Base-by-base conservation (phyloP, 768 basidiomycete genomes). In the Paxillus involutus region DNA sequence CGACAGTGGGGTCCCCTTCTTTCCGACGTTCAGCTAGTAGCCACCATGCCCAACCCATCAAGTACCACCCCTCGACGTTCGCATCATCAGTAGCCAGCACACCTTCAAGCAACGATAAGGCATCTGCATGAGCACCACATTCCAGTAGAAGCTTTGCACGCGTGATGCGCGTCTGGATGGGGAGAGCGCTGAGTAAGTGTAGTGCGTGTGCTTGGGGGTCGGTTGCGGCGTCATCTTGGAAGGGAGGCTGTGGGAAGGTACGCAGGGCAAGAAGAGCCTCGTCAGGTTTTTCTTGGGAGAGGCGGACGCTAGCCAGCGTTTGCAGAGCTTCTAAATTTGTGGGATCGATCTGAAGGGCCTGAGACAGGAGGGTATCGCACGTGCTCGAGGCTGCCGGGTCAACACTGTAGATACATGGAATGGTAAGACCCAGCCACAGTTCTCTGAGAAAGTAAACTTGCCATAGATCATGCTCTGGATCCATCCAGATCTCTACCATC, bases 401-500 rank as follows among this genome's bases (percentile, higher is more conserved):
- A 61, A 89, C 85, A 67, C 94, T 96, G 53, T 1, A 12, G 33
- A 42, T n/a, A 21, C 12, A 51, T 46, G 33, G n/a, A 10, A 47
- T 11, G 44, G 26, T 33, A 4, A 35, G 14, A 29, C 33, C 19
- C 10, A 24, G n/a, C 37, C 6, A 13, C 4, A 21, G 39, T 6
- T 6, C 32, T 43, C 13, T 37, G 30, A 52, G 16, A 21, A 32
- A 53, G 4, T 16, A 19, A 32, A 66, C 83, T 47, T 62, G 88
- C 94, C 94, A 95, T 47, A 96, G 76, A 77, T 95, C 92, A 59
- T 88, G 86, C 2, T 80, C 79, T 30, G 89, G 89, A 63, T 94
- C 90, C 93, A 97, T 96, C 94, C 94, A 97, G 14, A 95, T 89
- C 67, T 96, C 94, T 24, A 95, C 88, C 80, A 94, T 94, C 8